Evolutionary conservation across 345 rosid genomes (phyloP).

Genomic region (Eucalyptus marginata): DNA sequence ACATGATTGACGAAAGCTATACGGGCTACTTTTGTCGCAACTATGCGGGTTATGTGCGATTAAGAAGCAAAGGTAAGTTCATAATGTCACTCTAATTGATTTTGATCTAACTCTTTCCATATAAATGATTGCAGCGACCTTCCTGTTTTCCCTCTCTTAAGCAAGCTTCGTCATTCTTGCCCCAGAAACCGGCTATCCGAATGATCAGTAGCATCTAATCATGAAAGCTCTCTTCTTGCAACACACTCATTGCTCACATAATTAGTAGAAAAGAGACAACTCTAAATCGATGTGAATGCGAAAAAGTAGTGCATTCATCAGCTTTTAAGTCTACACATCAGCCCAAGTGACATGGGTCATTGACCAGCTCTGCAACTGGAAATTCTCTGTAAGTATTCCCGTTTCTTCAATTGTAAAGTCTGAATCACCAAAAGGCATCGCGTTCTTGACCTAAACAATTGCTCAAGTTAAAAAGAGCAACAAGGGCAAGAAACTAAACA

Average conservation of each 20-base stretch:
- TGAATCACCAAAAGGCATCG: background rate
- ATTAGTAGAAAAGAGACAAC: background rate
- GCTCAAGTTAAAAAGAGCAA: background rate
- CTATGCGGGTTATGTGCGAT: background rate
- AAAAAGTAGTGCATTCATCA: background rate
- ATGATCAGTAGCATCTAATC: background rate
- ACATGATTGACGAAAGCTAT: accelerated
- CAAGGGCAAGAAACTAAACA: background rate
- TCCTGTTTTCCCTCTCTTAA: background rate
- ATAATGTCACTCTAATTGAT: background rate
- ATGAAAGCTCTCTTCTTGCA: background rate
- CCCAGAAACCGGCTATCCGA: background rate
- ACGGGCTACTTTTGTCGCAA: background rate
- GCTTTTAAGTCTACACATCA: background rate
- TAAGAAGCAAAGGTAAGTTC: background rate
- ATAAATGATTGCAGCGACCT: background rate
- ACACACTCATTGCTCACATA: background rate
- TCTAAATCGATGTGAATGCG: background rate
- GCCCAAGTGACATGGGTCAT: background rate
- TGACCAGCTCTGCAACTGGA: background rate
- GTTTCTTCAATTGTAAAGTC: background rate
- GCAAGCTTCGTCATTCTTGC: background rate
- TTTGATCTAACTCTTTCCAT: background rate
- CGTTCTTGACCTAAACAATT: background rate
- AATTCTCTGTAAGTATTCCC: background rate